Percentiles rank a stretch among this genome's conserved stretches.
Conservation (phyloP, 2,329 filamentous ascomycete species). For the Gyromitra esculenta region DNA sequence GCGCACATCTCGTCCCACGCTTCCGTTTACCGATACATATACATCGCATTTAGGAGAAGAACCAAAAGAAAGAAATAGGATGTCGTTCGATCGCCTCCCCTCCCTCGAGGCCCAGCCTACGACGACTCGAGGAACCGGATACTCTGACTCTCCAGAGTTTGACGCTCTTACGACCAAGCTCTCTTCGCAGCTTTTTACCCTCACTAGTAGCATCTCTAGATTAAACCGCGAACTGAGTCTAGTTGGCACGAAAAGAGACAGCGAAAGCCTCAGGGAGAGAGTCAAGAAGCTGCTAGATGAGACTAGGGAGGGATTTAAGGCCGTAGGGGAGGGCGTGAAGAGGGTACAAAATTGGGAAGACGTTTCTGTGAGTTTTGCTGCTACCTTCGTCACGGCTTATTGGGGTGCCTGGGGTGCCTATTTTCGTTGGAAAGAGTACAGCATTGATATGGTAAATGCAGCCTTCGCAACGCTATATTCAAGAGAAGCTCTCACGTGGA, state of each 20-base stretch:
- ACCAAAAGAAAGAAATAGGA: conserved; percentile 60
- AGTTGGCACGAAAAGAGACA: conserved; percentile 89
- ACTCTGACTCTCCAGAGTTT: conserved; percentile 93
- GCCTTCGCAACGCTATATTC: conserved; percentile 95
- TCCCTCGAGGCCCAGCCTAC: conserved; percentile 82
- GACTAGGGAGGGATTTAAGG: conserved; percentile 85
- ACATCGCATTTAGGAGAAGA: conserved; percentile 4
- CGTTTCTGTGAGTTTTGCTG: conserved; percentile 70
- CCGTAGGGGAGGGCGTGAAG: conserved; percentile 93
- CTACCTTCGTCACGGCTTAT: neutral
- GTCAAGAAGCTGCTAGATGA: conserved; percentile 89
- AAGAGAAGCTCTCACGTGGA: conserved; percentile 92
- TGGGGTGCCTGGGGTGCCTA: neutral
- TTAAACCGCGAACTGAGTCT: conserved; percentile 85
- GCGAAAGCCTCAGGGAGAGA: conserved; percentile 86
- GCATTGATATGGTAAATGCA: conserved; percentile 60
- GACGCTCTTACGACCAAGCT: conserved; percentile 81
- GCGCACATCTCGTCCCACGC: neutral
- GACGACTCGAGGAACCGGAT: conserved; percentile 74
- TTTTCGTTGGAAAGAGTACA: conserved; percentile 21
- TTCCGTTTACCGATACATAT: conserved; percentile 23
- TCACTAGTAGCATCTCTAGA: conserved; percentile 87
- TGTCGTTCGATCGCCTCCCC: conserved; percentile 92
- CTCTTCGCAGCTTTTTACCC: conserved; percentile 86
- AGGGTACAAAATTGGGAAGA: conserved; percentile 88